phyloP scores from a whole-genome alignment of 805 yeast species.

The Metschnikowia sp. region DNA sequence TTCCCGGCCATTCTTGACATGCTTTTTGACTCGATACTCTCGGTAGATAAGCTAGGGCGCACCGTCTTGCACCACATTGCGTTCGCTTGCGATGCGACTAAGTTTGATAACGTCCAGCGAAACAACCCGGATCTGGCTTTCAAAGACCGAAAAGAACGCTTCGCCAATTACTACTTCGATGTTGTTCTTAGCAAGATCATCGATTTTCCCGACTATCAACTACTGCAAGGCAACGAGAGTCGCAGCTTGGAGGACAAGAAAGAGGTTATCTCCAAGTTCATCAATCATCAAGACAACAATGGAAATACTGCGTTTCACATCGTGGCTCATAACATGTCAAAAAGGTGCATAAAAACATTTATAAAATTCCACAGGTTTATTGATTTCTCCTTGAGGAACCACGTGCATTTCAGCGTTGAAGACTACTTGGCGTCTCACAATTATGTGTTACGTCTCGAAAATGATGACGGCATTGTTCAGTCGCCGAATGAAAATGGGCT shows the following conservation, averaged over 20 bases:
- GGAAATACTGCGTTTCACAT: conserved; percentile 95
- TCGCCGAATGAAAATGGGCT: background rate
- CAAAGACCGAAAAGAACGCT: conserved; percentile 32
- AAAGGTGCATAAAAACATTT: conserved; percentile 23
- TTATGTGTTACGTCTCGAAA: conserved; percentile 24
- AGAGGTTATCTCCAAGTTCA: conserved; percentile 43
- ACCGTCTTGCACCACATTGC: conserved; percentile 44
- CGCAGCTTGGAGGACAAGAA: conserved; percentile 19
- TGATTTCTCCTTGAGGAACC: conserved; percentile 24
- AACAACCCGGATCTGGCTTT: conserved; percentile 3
- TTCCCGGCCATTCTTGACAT: conserved; percentile 35
- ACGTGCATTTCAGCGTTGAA: conserved; percentile 24
- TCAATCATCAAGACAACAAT: conserved; percentile 85
- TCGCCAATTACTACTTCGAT: conserved; percentile 39
- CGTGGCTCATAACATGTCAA: conserved; percentile 52
- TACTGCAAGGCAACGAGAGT: conserved; percentile 15
- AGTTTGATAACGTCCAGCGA: conserved; percentile 4
- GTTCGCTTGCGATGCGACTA: conserved; percentile 21
- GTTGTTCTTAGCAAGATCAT: conserved; percentile 32
- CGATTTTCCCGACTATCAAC: conserved; percentile 25
- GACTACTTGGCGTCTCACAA: conserved; percentile 29
- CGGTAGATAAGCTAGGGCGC: conserved; percentile 37
- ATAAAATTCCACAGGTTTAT: conserved; percentile 24
- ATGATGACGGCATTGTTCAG: conserved; percentile 6
- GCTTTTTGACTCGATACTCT: conserved; percentile 33